Conservation (phyloP, 2,329 filamentous ascomycete species). For the Scedosporium dehoogii region DNA sequence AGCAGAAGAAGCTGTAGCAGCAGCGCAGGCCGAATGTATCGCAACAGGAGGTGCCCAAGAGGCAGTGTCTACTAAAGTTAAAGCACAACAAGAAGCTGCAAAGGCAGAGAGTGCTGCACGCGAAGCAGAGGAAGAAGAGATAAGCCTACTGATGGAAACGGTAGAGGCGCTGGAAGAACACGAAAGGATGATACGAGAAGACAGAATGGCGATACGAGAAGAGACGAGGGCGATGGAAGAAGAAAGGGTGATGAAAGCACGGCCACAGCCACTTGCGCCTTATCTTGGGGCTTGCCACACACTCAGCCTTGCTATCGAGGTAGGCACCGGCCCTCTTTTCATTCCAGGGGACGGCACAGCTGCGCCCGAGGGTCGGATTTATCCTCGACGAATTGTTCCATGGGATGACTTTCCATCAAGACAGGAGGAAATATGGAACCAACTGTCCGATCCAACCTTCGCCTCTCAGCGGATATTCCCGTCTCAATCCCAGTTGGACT, state of each 20-base stretch:
- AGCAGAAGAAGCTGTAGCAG: conserved; percentile 9
- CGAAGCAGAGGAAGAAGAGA: conserved; percentile 15
- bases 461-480: conserved; percentile 19
- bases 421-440: conserved; percentile 22
- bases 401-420: conserved; percentile 22
- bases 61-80: too few relatives aligned
- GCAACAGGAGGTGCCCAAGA: too few relatives aligned
- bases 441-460: conserved; percentile 17
- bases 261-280: conserved; percentile 13
- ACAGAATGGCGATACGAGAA: too few relatives aligned
- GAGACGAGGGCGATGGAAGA: too few relatives aligned
- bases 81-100: conserved; percentile 12
- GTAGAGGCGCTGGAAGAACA: too few relatives aligned
- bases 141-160: too few relatives aligned
- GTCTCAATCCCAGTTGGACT: conserved; percentile 22
- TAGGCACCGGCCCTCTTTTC: conserved; percentile 20
- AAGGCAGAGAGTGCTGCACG: conserved; percentile 17
- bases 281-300: conserved; percentile 24
- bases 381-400: conserved; percentile 23
- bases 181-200: too few relatives aligned
- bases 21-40: too few relatives aligned
- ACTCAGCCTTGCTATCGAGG: conserved; percentile 19
- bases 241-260: conserved; percentile 11
- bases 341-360: conserved; percentile 24
- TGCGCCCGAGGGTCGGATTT: conserved; percentile 21